Evolutionary conservation across 495 filamentous ascomycete genomes (phyloP).

Genomic region (Geoglossum glabrum): DNA sequence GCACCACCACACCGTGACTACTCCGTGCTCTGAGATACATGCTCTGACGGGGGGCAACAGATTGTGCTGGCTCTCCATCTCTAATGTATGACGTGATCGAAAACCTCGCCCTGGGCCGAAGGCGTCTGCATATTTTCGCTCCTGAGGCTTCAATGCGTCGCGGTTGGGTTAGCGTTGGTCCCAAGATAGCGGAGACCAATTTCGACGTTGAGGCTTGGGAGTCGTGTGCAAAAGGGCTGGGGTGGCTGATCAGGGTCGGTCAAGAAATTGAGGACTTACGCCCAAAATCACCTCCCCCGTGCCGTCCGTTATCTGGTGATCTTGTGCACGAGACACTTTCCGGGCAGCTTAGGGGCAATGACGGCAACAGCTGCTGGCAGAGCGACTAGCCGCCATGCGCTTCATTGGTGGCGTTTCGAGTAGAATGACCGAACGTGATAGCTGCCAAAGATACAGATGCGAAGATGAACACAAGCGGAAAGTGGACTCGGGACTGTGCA

Average conservation of each 20-base stretch:
- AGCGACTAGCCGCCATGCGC: not conserved
- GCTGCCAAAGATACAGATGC: too few relatives aligned
- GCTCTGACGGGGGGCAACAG: not conserved
- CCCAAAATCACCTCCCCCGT: not conserved
- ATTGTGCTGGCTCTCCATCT: not conserved
- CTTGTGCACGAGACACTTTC: not conserved
- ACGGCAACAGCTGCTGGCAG: not conserved
- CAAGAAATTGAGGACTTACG: not conserved
- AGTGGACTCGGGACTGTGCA: too few relatives aligned
- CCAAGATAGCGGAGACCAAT: not conserved
- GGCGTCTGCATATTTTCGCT: not conserved
- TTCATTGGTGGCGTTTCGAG: too few relatives aligned
- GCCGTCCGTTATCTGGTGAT: not conserved
- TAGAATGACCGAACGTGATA: too few relatives aligned
- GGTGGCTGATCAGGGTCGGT: not conserved
- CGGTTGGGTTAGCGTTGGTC: not conserved
- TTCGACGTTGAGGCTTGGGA: not conserved
- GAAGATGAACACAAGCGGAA: too few relatives aligned
- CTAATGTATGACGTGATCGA: not conserved
- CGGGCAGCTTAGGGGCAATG: not conserved
- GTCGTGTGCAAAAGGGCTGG: not conserved
- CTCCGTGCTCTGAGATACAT: not conserved
- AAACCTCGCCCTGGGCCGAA: not conserved
- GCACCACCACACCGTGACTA: not conserved
- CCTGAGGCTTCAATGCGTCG: not conserved